These are phyloP conservation scores for Whalleya microplaca DNA, from an alignment of 2,329 filamentous ascomycete species.

Conservation along the genomic window DNA sequence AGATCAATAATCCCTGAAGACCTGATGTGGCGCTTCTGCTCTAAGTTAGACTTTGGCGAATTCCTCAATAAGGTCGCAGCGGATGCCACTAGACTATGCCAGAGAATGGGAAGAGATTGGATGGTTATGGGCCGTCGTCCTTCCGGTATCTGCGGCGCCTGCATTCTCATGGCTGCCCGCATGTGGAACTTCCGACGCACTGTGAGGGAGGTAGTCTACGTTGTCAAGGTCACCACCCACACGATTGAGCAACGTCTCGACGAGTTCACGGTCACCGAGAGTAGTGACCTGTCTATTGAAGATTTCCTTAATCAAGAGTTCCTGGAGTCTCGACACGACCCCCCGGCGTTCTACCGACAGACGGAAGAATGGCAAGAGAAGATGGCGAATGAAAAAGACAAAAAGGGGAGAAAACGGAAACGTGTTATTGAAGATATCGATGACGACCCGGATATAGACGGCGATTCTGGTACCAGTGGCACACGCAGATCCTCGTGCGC, in stretches of 20 bases:
- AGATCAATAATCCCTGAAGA: conserved; percentile 83
- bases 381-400: conserved; percentile 50
- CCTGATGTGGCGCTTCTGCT: conserved; percentile 87
- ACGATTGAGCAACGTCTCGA: conserved; percentile 90
- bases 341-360: conserved; percentile 78
- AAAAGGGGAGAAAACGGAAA: conserved; percentile 48
- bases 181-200: conserved; percentile 98
- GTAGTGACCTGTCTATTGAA: conserved; percentile 82
- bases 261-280: conserved; percentile 88
- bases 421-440: conserved; percentile 42
- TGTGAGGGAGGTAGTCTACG: conserved; percentile 93
- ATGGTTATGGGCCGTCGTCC: conserved; percentile 94
- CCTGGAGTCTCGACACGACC: conserved; percentile 74
- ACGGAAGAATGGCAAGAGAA: conserved; percentile 61
- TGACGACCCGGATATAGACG: conserved; percentile 31
- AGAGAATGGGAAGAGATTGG: conserved; percentile 96
- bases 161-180: conserved; percentile 89
- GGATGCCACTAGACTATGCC: conserved; percentile 84
- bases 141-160: conserved; percentile 91
- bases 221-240: conserved; percentile 93
- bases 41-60: conserved; percentile 86
- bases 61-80: conserved; percentile 82
- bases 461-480: conserved; percentile 9
- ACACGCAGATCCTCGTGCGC: conserved; percentile 22
- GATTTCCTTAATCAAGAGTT: conserved; percentile 78